Evolutionary conservation across 495 filamentous ascomycete species (phyloP).

Genomic region (Annulohypoxylon maeteangense): DNA sequence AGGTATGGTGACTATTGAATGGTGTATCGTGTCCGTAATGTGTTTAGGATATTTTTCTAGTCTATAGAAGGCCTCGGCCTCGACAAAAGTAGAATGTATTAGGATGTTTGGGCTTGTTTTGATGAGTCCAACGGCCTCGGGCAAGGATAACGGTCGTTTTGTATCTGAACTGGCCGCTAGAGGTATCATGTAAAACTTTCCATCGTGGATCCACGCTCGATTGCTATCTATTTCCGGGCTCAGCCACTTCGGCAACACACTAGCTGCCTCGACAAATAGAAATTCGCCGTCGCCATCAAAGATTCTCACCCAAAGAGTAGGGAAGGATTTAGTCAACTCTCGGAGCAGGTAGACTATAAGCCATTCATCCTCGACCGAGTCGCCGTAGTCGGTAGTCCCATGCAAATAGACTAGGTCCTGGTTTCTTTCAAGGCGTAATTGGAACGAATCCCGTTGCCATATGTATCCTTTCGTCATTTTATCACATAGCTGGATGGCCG

Average conservation of each 20-base stretch:
- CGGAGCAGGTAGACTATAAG: conserved; percentile 91
- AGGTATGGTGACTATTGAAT: conserved; percentile 75
- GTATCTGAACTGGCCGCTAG: conserved; percentile 39
- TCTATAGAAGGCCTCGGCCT: conserved; percentile 91
- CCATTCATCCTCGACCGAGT: conserved; percentile 98
- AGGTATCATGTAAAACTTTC: conserved; percentile 80
- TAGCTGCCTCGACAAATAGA: conserved; percentile 92
- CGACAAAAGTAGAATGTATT: conserved; percentile 73
- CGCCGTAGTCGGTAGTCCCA: conserved; percentile 85
- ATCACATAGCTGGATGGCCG: conserved; percentile 69
- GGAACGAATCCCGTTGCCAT: conserved; percentile 89
- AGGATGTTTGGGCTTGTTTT: conserved; percentile 61
- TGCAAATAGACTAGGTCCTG: conserved; percentile 67
- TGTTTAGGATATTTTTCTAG: conserved; percentile 82
- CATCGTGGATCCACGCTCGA: conserved; percentile 83
- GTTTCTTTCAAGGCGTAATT: conserved; percentile 65
- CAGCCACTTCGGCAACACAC: conserved; percentile 86
- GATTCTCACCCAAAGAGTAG: conserved; percentile 82
- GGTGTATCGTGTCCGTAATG: conserved; percentile 76
- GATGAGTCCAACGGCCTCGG: conserved; percentile 70
- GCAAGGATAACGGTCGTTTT: conserved; percentile 63
- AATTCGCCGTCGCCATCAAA: conserved; percentile 94
- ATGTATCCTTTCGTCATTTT: conserved; percentile 83
- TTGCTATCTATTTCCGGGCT: conserved; percentile 91
- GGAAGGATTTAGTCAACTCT: conserved; percentile 77